Conservation (phyloP, 2,329 filamentous ascomycete genomes). For the Pezicula neosporulosa region DNA sequence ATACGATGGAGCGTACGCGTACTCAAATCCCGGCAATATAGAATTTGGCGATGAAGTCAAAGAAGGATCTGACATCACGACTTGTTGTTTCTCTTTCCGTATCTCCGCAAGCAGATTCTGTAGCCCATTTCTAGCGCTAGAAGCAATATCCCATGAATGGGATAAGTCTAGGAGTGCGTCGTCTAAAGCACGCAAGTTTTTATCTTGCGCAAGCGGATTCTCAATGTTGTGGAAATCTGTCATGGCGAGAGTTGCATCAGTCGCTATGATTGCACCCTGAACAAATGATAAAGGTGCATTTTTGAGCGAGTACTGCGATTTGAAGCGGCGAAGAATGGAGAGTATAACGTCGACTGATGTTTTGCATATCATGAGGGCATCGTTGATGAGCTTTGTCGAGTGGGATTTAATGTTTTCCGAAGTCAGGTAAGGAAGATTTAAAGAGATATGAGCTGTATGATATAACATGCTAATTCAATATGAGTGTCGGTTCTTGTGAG, state of each 20-base stretch:
- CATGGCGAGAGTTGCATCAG: constrained; percentile 4
- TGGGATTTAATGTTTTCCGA: background rate
- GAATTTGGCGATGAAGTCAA: too few relatives aligned
- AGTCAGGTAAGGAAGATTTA: background rate
- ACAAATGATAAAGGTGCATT: constrained; percentile 6
- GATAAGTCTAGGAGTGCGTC: background rate
- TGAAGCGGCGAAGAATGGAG: constrained; percentile 10
- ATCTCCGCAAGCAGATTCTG: background rate
- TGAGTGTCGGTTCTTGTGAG: background rate
- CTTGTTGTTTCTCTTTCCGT: too few relatives aligned
- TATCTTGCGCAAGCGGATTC: background rate
- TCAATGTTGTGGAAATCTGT: background rate
- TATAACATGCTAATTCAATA: constrained; percentile 3
- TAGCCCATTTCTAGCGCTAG: background rate
- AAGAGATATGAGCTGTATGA: background rate
- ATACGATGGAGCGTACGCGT: too few relatives aligned
- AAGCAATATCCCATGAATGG: background rate
- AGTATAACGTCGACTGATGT: constrained; percentile 5
- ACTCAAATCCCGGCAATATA: too few relatives aligned
- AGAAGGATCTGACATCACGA: too few relatives aligned
- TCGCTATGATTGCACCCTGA: constrained; percentile 7
- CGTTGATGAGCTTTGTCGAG: too few relatives aligned
- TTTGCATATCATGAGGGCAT: background rate
- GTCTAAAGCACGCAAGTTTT: background rate
- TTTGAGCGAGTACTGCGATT: constrained; percentile 5